Evolutionary conservation across 768 basidiomycete species (phyloP).

Genomic region (Xerocomellus chrysenteron): DNA sequence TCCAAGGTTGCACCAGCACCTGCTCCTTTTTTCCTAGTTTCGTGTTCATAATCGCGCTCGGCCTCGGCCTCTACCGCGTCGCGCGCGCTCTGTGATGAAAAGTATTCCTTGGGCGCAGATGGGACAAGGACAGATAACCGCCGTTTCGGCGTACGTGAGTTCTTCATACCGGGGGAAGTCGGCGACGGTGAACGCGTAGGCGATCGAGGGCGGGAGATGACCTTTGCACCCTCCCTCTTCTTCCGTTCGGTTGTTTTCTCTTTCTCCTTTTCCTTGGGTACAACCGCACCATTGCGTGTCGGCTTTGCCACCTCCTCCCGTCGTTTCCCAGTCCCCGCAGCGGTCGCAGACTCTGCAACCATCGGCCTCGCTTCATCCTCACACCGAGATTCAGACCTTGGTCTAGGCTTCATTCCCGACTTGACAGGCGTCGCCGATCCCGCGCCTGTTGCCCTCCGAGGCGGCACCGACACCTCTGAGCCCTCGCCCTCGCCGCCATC

Average conservation of each 20-base stretch:
- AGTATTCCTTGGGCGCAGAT: slow-evolving; percentile 25
- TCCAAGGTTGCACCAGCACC: neutral
- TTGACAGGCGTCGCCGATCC: slow-evolving; percentile 22
- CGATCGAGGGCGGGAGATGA: neutral
- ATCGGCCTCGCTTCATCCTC: neutral
- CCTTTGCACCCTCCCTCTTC: neutral
- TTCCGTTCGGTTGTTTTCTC: neutral
- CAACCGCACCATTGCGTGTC: neutral
- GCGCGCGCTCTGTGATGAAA: slow-evolving; percentile 16
- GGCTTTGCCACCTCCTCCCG: neutral
- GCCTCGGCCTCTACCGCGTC: neutral
- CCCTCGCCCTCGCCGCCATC: neutral
- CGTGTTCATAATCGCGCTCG: neutral
- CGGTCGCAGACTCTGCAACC: neutral
- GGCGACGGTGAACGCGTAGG: slow-evolving; percentile 9
- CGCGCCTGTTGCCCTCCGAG: slow-evolving; percentile 2
- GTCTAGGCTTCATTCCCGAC: slow-evolving; percentile 28
- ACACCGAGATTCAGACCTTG: slow-evolving; percentile 10
- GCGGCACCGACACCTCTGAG: slow-evolving; percentile 10
- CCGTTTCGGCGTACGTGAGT: slow-evolving; percentile 15
- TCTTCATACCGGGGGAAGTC: slow-evolving; percentile 2
- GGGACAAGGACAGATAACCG: slow-evolving; percentile 31
- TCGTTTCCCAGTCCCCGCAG: neutral
- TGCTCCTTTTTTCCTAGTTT: neutral
- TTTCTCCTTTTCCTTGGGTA: neutral